Evolutionary conservation across 2,329 filamentous ascomycete species (phyloP).

Genomic region (Endoconidiophora polonica): DNA sequence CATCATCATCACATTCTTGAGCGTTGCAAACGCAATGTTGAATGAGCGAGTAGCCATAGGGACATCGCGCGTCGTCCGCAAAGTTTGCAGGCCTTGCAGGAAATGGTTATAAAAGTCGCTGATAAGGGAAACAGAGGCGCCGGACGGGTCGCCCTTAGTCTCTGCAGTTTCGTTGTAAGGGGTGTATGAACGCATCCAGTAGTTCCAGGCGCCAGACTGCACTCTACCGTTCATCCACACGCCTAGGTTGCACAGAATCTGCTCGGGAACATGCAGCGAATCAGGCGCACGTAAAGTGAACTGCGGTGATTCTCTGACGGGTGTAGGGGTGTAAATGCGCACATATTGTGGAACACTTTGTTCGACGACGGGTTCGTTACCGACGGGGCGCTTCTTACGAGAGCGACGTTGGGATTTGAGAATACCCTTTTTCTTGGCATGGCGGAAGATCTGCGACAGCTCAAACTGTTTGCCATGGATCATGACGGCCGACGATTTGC

Average conservation of each 20-base stretch:
- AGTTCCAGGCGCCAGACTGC: constrained; percentile 9
- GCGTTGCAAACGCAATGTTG: constrained; percentile 12
- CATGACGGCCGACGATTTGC: constrained; percentile 9
- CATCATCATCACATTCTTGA: constrained; percentile 10
- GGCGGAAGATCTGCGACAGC: constrained; percentile 11
- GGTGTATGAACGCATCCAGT: constrained; percentile 5
- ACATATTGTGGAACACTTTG: constrained; percentile 11
- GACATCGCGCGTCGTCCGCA: constrained; percentile 4
- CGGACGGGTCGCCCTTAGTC: constrained; percentile 8
- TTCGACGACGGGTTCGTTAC: neutral
- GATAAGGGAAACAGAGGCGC: constrained; percentile 10
- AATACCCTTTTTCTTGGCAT: constrained; percentile 13
- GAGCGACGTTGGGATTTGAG: constrained; percentile 11
- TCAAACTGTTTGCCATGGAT: constrained; percentile 12
- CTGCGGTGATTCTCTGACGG: constrained; percentile 4
- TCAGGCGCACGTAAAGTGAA: constrained; percentile 8
- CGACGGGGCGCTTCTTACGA: constrained; percentile 8
- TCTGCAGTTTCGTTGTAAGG: constrained; percentile 6
- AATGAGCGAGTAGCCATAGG: constrained; percentile 8
- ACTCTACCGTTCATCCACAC: constrained; percentile 9
- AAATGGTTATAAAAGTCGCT: constrained; percentile 13
- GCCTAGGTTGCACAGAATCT: constrained; percentile 9
- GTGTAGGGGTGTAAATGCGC: constrained; percentile 9
- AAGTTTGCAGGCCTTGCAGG: constrained; percentile 7
- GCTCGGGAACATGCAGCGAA: constrained; percentile 8